Percentiles rank a stretch among this genome's conserved stretches.
Conservation (phyloP, 768 basidiomycete species). For the Sistotremastrum niveocremeum region DNA sequence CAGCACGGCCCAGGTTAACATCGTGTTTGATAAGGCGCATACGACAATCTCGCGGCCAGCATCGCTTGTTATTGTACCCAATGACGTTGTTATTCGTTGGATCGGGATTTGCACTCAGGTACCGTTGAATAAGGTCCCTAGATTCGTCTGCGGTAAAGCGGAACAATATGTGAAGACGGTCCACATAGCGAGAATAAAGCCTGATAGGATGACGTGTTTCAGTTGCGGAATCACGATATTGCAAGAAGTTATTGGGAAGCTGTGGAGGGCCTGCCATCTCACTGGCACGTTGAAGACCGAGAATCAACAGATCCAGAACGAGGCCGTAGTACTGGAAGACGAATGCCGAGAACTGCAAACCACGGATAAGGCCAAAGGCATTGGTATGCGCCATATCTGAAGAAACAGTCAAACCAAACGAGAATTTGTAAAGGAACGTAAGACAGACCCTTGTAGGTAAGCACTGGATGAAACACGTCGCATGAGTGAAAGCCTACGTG, state of each 20-base stretch:
- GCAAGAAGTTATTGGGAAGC: constrained; percentile 96
- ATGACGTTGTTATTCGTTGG: constrained; percentile 99
- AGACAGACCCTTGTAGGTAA: constrained; percentile 72
- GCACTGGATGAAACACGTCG: constrained; percentile 22
- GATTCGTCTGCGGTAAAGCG: constrained; percentile 96
- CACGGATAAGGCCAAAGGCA: constrained; percentile 92
- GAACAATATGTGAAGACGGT: constrained; percentile 91
- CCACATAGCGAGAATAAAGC: constrained; percentile 93
- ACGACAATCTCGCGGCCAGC: constrained; percentile 98
- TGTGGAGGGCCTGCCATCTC: constrained; percentile 99
- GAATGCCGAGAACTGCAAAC: constrained; percentile 95
- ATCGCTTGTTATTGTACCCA: constrained; percentile 97
- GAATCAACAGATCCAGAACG: constrained; percentile 86
- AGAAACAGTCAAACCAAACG: background rate
- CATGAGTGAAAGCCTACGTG: background rate
- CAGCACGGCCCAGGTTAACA: constrained; percentile 94
- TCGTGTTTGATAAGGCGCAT: constrained; percentile 99
- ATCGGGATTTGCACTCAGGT: constrained; percentile 94
- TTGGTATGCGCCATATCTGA: constrained; percentile 94
- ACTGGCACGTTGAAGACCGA: constrained; percentile 94
- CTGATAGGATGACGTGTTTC: constrained; percentile 98
- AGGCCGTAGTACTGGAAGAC: constrained; percentile 99
- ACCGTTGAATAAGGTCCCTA: constrained; percentile 93
- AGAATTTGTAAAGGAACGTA: background rate
- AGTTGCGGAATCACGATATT: constrained; percentile 88